These are phyloP conservation scores for Coemansia erecta DNA, from an alignment of 192 early-diverging fungal genomes.

Conservation along the genomic window DNA sequence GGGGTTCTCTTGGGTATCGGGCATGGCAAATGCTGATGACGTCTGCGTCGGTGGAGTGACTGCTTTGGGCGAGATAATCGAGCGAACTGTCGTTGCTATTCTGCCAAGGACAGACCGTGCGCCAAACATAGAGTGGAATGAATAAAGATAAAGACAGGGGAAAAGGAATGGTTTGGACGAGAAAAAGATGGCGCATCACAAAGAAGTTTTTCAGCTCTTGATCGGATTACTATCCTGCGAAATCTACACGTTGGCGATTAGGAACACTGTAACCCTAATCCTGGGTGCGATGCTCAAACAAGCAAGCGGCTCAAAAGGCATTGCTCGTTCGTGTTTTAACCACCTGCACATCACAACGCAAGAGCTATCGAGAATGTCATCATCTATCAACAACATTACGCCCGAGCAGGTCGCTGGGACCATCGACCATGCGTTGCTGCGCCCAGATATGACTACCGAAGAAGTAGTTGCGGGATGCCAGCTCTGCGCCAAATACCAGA, in stretches of 20 bases:
- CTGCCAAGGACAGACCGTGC: too few relatives aligned
- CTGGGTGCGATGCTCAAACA: neutral
- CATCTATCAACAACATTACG: conserved; percentile 47
- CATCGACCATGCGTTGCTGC: conserved; percentile 61
- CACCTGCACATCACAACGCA: too few relatives aligned
- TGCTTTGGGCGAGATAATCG: neutral
- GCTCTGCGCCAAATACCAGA: conserved; percentile 53
- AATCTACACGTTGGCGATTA: neutral
- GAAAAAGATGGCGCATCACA: neutral
- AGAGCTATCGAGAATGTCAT: too few relatives aligned
- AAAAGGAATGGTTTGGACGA: neutral
- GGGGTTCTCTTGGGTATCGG: neutral
- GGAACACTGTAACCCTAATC: neutral
- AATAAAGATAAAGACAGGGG: neutral
- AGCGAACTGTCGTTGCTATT: neutral
- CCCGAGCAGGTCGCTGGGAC: conserved; percentile 55
- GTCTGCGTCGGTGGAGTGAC: neutral
- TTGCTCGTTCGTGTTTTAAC: neutral
- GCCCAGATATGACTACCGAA: conserved; percentile 54
- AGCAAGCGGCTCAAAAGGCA: neutral
- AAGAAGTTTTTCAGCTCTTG: too few relatives aligned
- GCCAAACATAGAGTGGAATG: neutral
- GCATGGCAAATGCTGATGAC: conserved; percentile 1
- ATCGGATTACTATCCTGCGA: neutral
- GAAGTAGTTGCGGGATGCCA: conserved; percentile 57